Evolutionary conservation across 257 asterid species (phyloP), one percentile per base, ranked within the genome.

Genomic region (Solanum gandarillasii): DNA sequence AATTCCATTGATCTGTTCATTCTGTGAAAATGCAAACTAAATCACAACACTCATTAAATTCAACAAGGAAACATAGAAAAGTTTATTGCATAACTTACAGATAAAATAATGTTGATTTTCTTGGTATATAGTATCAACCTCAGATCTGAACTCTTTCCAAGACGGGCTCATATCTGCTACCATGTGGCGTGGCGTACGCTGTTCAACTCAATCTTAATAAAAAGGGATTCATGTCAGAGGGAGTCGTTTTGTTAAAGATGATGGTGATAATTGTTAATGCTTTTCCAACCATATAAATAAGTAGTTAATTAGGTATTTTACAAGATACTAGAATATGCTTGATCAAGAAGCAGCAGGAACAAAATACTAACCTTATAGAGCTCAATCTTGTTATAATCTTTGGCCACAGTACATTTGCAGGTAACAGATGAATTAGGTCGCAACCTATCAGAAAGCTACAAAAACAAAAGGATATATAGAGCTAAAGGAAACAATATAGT

Each of bases 111-210:
- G 43, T 71, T 18, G 58, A 78, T 92, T 90, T 87, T 91, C 88
- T 92, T 92, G 12, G 93, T 79, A 85, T 29, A 58, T 38, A 92
- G 84, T 94, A 91, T 91, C 87, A 93, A 91, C 91, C 96, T 92
- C 78, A 92, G 43, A 78, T 92, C 96, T 18, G 89, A 90, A 75
- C 87, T 87, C 90, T 89, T 91, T 35, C 84, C 91, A 86, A 88
- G 92, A 84, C 92, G 91, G 91, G 68, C 93, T 90, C 87, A 93
- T 79, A 87, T 92, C 95, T 23, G 79, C 93, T 86, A 92, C 93
- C 70, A 91, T 73, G 88, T 92, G 89, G 60, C 95, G 92, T 79
- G 89, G 60, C 95, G 92, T 79, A 91, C 92, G 78, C 79, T 91
- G 85, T 91, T 91, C 91, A 74, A 84, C 88, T 87, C 92, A 60